Evolutionary conservation across 1,284 basidiomycete species (phyloP), one percentile per base, ranked within the genome.

Genomic region (Boletus semigastroideus): DNA sequence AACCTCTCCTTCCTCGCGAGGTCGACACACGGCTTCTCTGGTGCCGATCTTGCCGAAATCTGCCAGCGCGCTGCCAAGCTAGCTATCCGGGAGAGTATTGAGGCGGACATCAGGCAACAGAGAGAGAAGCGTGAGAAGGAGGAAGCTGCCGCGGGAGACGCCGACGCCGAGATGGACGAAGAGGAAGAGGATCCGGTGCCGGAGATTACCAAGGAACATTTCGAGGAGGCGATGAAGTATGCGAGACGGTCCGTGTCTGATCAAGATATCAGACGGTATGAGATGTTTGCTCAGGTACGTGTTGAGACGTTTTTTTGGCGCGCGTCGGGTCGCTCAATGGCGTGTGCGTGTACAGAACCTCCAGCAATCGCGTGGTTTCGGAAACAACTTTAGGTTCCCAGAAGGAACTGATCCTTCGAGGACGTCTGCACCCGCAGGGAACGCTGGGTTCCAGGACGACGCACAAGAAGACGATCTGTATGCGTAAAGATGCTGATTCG

Each of bases 1-100:
- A 87, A 98, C 69, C 84, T 99, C 43, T 49, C 46, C 34, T 99
- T 87, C 86, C 80, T 99, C 48, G 83, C 96, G 55, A 98, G 92
- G 84, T 86, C 81, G 72, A 98, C 96, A 11, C 93, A 98, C 66
- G 96, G 97, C 16, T 99, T 92, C 86, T 98, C 96, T 66, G 97
- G 97, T 86, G 97, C 97, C 53, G 97, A 99, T 83, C 77, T 99
- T 60, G 97, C 96, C 13, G 97, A 99, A 73, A 97, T 99, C 66
- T 99, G 96, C 70, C 95, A 99, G 74, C 87, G 97, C 56, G 91
- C 96, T 11, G 96, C 94, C 56, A 99, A 99, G 78, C 79, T 98
- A 45, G 94, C 94, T 2, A 97, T 99, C 68, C 85, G 97, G 40
- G 92, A 91, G 70, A 91, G 87, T 58, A 99, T 99, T 65, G 95